phyloP scores from a whole-genome alignment of 2,329 filamentous ascomycete genomes.

The Pseudocercospora musae region DNA sequence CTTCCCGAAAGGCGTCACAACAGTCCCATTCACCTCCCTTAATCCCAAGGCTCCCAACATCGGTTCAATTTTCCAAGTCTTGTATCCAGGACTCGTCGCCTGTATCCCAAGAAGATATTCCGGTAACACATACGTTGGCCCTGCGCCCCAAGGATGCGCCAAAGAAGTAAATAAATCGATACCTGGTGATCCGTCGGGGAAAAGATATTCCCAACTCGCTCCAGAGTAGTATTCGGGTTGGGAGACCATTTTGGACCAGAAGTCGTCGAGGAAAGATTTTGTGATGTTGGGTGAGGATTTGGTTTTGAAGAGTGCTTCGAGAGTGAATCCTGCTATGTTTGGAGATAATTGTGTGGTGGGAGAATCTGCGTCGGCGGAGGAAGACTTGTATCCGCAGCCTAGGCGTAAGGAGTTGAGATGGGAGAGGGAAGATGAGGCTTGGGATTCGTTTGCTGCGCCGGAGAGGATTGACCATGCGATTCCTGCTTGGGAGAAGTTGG shows the following conservation, averaged over 20 bases:
- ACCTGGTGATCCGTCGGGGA: conserved; percentile 39
- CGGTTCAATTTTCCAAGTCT: conserved; percentile 32
- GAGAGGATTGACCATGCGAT: conserved; percentile 37
- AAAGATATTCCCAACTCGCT: conserved; percentile 47
- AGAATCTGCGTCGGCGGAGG: conserved; percentile 22
- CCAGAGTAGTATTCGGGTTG: conserved; percentile 39
- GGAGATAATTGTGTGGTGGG: conserved; percentile 40
- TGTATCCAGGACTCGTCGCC: conserved; percentile 27
- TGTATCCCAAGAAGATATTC: conserved; percentile 35
- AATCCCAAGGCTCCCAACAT: conserved; percentile 30
- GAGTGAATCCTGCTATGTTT: conserved; percentile 47
- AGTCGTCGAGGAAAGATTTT: conserved; percentile 35
- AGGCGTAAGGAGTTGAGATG: conserved; percentile 34
- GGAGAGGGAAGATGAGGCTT: conserved; percentile 32
- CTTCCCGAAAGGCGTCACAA: conserved; percentile 29
- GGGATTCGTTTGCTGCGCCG: conserved; percentile 35
- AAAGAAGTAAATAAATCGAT: conserved; percentile 44
- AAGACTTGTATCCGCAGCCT: conserved; percentile 40
- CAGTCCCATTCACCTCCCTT: conserved; percentile 25
- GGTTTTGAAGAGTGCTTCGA: conserved; percentile 37
- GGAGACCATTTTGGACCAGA: conserved; percentile 45
- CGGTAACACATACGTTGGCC: conserved; percentile 46
- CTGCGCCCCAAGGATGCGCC: conserved; percentile 46
- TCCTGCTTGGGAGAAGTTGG: conserved; percentile 36
- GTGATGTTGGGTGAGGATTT: conserved; percentile 25